Percentiles rank a stretch among this genome's conserved stretches.
Conservation (phyloP, 1,284 basidiomycete species). For the Irpex sp. region DNA sequence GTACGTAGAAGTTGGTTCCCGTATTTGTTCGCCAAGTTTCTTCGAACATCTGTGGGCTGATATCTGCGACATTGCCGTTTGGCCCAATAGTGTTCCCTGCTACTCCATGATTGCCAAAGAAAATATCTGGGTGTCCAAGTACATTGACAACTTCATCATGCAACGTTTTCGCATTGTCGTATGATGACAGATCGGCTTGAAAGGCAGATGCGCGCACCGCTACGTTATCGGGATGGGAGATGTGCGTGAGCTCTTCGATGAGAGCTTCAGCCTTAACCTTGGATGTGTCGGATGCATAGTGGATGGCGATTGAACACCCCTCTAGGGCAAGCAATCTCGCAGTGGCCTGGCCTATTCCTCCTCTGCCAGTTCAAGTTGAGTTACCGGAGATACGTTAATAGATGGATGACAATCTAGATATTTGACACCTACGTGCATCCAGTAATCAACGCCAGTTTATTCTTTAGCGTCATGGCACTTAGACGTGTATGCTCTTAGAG, state of each 20-base stretch:
- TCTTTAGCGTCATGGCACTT: no score
- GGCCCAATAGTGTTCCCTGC: slow-evolving; percentile 41
- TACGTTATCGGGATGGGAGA: slow-evolving; percentile 5
- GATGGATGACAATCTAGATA: no score
- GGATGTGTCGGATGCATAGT: slow-evolving; percentile 38
- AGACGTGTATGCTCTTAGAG: no score
- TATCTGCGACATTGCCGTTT: slow-evolving; percentile 40
- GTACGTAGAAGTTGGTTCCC: slow-evolving; percentile 41
- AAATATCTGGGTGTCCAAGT: slow-evolving; percentile 45
- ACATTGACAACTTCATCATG: slow-evolving; percentile 38
- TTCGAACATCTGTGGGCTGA: slow-evolving; percentile 45
- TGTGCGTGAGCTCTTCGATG: slow-evolving; percentile 31
- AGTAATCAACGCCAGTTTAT: no score
- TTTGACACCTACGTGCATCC: no score
- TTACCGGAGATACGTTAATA: no score
- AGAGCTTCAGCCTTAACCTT: slow-evolving; percentile 34
- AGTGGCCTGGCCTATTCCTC: slow-evolving; percentile 50
- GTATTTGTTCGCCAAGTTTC: slow-evolving; percentile 45
- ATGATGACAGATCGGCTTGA: slow-evolving; percentile 43
- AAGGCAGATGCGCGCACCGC: slow-evolving; percentile 39
- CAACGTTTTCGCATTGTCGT: slow-evolving; percentile 40
- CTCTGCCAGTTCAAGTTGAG: slow-evolving; percentile 26
- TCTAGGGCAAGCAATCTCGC: slow-evolving; percentile 39
- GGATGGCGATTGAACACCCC: slow-evolving; percentile 50
- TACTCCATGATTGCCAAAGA: slow-evolving; percentile 50